Conservation (phyloP, 495 filamentous ascomycete species). For the Penicillium herquei region DNA sequence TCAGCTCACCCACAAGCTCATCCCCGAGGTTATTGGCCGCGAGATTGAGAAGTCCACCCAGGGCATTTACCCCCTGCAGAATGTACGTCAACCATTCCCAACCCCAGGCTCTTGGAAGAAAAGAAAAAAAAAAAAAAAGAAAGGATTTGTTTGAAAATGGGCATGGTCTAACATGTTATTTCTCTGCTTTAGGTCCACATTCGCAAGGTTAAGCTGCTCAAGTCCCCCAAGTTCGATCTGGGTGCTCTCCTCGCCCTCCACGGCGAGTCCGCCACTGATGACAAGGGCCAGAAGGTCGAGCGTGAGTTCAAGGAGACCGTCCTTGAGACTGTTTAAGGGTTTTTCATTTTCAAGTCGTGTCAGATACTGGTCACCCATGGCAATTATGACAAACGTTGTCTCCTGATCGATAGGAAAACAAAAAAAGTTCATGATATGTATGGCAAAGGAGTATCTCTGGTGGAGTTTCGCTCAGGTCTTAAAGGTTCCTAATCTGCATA, state of each 20-base stretch:
- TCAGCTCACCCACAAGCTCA: constrained; percentile 95
- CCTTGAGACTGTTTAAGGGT: constrained; percentile 80
- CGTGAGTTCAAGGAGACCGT: constrained; percentile 98
- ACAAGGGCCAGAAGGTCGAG: constrained; percentile 97
- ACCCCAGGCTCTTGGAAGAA: not conserved
- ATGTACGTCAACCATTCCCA: constrained; percentile 57
- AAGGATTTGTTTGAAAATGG: not conserved
- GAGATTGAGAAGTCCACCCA: constrained; percentile 99
- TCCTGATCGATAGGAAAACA: constrained; percentile 30
- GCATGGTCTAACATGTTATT: constrained; percentile 28
- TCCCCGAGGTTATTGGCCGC: constrained; percentile 97
- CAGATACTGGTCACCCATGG: constrained; percentile 29
- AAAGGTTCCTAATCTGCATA: too few relatives aligned
- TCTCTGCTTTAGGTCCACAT: constrained; percentile 77
- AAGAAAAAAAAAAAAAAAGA: not conserved
- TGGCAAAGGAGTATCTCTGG: constrained; percentile 8
- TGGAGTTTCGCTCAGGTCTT: too few relatives aligned
- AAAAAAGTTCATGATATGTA: constrained; percentile 37
- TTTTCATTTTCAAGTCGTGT: constrained; percentile 23
- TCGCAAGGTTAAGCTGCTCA: constrained; percentile 99
- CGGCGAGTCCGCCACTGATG: constrained; percentile 94
- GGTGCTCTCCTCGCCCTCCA: constrained; percentile 91
- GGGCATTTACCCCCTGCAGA: constrained; percentile 99
- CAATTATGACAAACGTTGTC: constrained; percentile 26
- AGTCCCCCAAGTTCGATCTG: constrained; percentile 97